These are phyloP conservation scores for Zhuliangozyma blackwelliae DNA, from an alignment of 1,139 yeast genomes.

Conservation along the genomic window DNA sequence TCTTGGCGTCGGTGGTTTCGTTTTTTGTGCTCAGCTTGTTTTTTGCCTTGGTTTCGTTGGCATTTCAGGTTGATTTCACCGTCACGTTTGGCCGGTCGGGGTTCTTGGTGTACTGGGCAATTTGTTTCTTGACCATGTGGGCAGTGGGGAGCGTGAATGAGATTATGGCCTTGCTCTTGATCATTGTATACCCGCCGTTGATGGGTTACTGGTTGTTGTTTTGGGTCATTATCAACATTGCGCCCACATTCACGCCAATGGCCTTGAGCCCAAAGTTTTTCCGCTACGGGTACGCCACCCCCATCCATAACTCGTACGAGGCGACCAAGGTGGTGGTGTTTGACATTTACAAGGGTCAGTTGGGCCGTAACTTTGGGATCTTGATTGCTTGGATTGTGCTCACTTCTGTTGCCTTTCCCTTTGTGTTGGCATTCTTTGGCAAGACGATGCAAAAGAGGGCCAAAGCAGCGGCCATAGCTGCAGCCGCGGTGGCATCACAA, in stretches of 20 bases:
- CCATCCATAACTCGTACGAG: conserved; percentile 35
- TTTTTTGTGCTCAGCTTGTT: conserved; percentile 35
- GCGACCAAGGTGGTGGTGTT: conserved; percentile 32
- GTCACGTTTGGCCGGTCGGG: conserved; percentile 38
- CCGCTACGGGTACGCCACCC: conserved; percentile 35
- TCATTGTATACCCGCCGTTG: conserved; percentile 31
- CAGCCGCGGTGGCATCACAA: conserved; percentile 6
- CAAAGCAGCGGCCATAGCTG: conserved; percentile 14
- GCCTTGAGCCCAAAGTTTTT: conserved; percentile 29
- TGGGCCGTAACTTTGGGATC: conserved; percentile 34
- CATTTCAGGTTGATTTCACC: conserved; percentile 40
- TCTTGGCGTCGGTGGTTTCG: conserved; percentile 24
- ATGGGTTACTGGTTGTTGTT: conserved; percentile 41
- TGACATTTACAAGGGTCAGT: conserved; percentile 29
- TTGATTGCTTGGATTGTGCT: conserved; percentile 30
- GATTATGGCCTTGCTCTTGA: conserved; percentile 27
- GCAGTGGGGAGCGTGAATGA: conserved; percentile 40
- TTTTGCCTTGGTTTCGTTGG: conserved; percentile 37
- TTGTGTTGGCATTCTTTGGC: conserved; percentile 29
- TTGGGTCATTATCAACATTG: conserved; percentile 35
- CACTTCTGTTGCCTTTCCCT: conserved; percentile 34
- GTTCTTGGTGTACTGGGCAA: conserved; percentile 42
- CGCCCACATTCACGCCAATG: conserved; percentile 36
- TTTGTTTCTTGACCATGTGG: conserved; percentile 37
- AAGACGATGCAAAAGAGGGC: conserved; percentile 24